Base-by-base conservation (phyloP, 1,139 yeast species). In the Hyphopichia wangnamkhiaoensis region DNA sequence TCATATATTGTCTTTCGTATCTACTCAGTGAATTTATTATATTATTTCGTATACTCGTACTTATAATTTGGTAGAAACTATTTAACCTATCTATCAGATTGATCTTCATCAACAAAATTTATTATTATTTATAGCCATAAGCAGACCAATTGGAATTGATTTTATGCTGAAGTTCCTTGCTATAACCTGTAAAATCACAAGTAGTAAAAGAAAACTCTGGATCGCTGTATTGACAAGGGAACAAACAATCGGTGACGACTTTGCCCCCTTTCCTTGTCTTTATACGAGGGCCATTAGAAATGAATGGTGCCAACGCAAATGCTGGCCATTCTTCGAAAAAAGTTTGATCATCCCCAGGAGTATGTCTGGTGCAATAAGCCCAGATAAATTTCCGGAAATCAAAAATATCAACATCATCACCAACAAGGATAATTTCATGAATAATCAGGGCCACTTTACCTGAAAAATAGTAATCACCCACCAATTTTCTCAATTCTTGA, bases 291-390 rank as follows among this genome's bases (percentile, higher is more conserved):
- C 48, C 42, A 27, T 46, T 50, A 7, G 44, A 30, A 17, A 50
- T 44, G 33, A 51, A 52, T 33, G 55, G 56, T 8, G 53, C 53
- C 34, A 51, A 38, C 9, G 54, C 40, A 27, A 49, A 51, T 3
- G 53, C 34, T 5, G 31, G 25, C 13, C 31, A 45, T 25, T 51
- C 53, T 2, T 38, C 37, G 34, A 47, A 52, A 29, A 40, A 39
- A 15, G 31, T 26, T 35, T 51, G 53, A 31, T 50, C 54, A 18
- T 37, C 40, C 15, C 32, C 46, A 10, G 57, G 56, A 2, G 54
- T 44, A 39, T 49, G 54, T 43, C 57, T 45, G 2, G 57, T 52
- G 5, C 34, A 39, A 35, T 51, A 51, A 13, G 56, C 54, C 56
- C 57, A 52, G 27, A 49, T 26, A 10, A 52, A 39, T 28, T 51